Evolutionary conservation across 2,329 filamentous ascomycete genomes (phyloP).

Genomic region (Tothia fuscella): DNA sequence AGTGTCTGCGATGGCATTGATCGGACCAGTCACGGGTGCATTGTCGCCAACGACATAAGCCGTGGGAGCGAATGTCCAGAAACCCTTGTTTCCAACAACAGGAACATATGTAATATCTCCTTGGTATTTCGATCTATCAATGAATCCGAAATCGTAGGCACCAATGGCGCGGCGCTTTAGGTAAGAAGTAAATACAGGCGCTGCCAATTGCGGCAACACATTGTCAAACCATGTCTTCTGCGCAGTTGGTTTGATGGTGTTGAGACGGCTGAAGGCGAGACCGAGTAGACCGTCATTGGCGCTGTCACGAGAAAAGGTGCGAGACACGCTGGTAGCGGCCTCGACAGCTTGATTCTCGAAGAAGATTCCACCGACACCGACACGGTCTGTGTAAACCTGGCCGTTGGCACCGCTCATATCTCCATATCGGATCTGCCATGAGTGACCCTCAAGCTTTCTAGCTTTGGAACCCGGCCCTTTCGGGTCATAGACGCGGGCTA

Average conservation of each 20-base stretch:
- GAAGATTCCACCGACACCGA: conserved; percentile 47
- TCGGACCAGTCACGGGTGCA: conserved; percentile 24
- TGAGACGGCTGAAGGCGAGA: conserved; percentile 47
- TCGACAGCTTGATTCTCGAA: conserved; percentile 53
- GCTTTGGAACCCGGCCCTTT: conserved; percentile 28
- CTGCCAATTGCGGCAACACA: conserved; percentile 38
- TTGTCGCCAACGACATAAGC: conserved; percentile 43
- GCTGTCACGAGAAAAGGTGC: conserved; percentile 37
- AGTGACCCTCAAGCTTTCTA: conserved; percentile 35
- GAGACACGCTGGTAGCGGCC: conserved; percentile 47
- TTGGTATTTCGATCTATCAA: conserved; percentile 46
- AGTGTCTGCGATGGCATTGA: conserved; percentile 54
- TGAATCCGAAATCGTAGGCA: conserved; percentile 42
- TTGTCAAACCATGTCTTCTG: conserved; percentile 51
- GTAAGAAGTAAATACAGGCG: conserved; percentile 45
- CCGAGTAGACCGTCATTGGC: conserved; percentile 50
- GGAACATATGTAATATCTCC: conserved; percentile 44
- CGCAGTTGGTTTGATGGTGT: conserved; percentile 39
- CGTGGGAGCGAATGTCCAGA: conserved; percentile 49
- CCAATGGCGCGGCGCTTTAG: conserved; percentile 42
- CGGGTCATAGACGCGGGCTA: conserved; percentile 47
- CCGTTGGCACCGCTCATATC: conserved; percentile 53
- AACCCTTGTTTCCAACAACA: conserved; percentile 46
- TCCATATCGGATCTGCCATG: conserved; percentile 52
- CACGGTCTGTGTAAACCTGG: conserved; percentile 53